Conservation (phyloP, 2,329 filamentous ascomycete species). For the Ophioceras dolichostomum region DNA sequence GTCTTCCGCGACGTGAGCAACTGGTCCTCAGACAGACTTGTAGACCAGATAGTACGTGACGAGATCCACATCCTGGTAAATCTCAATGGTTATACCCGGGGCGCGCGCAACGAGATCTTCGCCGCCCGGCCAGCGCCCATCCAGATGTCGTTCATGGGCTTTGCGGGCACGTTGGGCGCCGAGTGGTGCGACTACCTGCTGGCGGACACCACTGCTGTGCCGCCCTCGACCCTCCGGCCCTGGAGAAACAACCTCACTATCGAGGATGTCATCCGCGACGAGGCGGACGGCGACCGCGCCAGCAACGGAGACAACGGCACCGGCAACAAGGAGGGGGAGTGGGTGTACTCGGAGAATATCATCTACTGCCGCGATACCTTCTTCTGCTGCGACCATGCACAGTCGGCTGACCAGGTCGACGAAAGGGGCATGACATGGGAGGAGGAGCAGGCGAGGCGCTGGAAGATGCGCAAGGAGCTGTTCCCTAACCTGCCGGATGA, state of each 20-base stretch:
- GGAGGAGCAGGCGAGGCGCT: constrained; percentile 68
- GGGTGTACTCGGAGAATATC: constrained; percentile 96
- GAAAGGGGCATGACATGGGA: constrained; percentile 65
- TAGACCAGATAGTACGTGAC: constrained; percentile 77
- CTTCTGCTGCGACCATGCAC: constrained; percentile 94
- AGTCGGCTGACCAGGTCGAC: constrained; percentile 61
- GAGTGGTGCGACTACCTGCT: constrained; percentile 99
- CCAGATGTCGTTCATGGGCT: constrained; percentile 99
- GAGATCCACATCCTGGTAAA: constrained; percentile 92
- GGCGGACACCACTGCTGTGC: constrained; percentile 79
- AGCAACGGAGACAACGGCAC: no score
- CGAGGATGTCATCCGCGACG: constrained; percentile 53
- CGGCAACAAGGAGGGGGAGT: constrained; percentile 64
- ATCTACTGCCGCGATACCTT: constrained; percentile 92
- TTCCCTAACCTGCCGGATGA: constrained; percentile 77
- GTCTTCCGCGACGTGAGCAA: constrained; percentile 79
- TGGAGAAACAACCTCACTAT: constrained; percentile 64
- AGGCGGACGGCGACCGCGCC: constrained; percentile 57
- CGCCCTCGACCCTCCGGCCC: constrained; percentile 66
- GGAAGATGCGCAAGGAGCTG: constrained; percentile 86
- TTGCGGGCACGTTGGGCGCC: constrained; percentile 86
- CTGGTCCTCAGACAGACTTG: constrained; percentile 75
- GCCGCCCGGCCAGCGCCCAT: constrained; percentile 88
- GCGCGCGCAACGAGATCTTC: constrained; percentile 95
- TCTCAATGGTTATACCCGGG: constrained; percentile 93